Base-by-base conservation (phyloP, 2,329 filamentous ascomycete genomes). In the Alternaria brassicae region DNA sequence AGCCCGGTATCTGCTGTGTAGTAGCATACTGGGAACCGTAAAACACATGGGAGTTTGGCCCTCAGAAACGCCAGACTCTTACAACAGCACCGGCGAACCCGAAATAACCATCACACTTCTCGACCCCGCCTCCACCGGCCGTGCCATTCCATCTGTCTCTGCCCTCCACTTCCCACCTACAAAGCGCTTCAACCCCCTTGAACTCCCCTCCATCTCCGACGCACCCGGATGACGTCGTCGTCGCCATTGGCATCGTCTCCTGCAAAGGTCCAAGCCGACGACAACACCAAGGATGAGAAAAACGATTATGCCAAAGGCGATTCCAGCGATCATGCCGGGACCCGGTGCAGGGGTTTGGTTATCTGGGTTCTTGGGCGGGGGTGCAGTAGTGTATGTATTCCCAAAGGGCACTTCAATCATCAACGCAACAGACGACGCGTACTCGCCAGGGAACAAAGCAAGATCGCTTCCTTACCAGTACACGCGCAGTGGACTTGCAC, bases 331-430 rank as follows among this genome's bases (percentile, higher is more conserved):
- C 0, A 12, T 19, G 9, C 44, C 28, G 1, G 44, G 44, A 21
- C 0, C 23, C 7, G n/a, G 2, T 1, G 2, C 17, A 3, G 28
- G 6, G 2, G 3, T 15, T 15, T 10, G 12, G 4, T 9, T 19
- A 9, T 28, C 6, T 17, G 41, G 15, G 23, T 5, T 17, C 8
- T 8, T 10, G 23, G 25, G 15, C 12, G 17, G 10, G 4, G 3
- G 6, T 5, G 27, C 13, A 9, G 25, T 17, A 6, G n/a, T 17
- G 9, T 25, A 19, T n/a, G 13, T n/a, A 27, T 13, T 17, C 6
- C 28, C 44, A 10, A 48, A 48, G 4, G 17, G 30, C 9, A 32
- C 28, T 8, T 23, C 12, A 5, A 48, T 15, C 0, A 6, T 3
- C 2, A 19, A 3, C 12, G 44, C 44, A 3, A 48, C 19, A n/a